These are phyloP conservation scores for Vaccinium myrtillus DNA, from an alignment of 148 eudicot species.

Conservation along the genomic window DNA sequence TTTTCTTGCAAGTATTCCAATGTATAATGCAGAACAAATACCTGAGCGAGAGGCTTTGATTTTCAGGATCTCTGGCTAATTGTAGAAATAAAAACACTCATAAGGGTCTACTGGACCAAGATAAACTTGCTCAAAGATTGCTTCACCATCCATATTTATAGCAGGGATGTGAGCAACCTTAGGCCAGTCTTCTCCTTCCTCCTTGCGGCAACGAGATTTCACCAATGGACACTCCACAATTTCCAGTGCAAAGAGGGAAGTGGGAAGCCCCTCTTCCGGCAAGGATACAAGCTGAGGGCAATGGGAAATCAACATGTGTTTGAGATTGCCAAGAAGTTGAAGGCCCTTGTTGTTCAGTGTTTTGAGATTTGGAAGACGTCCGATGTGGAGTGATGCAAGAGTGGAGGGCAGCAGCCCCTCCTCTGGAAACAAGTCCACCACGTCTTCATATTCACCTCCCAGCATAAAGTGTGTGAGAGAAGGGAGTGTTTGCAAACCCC, in stretches of 20 bases:
- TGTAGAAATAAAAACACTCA: too few relatives aligned
- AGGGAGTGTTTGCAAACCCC: neutral
- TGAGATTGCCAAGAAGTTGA: neutral
- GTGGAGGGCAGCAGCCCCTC: neutral
- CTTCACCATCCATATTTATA: neutral
- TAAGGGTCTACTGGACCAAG: too few relatives aligned
- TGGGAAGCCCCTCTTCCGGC: slow-evolving; percentile 3
- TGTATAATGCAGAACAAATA: too few relatives aligned
- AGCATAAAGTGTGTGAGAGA: neutral
- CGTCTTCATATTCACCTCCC: neutral
- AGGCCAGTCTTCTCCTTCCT: neutral
- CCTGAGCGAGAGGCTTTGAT: too few relatives aligned
- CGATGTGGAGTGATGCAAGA: too few relatives aligned
- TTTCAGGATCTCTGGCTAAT: too few relatives aligned
- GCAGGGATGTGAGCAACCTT: neutral
- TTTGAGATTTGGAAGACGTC: neutral
- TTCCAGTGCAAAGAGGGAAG: neutral
- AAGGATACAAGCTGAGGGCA: slow-evolving; percentile 3
- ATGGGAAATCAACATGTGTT: neutral
- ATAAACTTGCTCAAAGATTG: neutral
- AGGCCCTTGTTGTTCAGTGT: neutral
- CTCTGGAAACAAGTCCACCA: neutral
- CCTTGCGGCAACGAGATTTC: neutral
- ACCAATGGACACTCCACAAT: neutral
- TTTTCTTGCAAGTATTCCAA: too few relatives aligned